Evolutionary conservation across 1,284 basidiomycete genomes (phyloP), one percentile per base, ranked within the genome.

Genomic region (Megacollybia platyphylla): DNA sequence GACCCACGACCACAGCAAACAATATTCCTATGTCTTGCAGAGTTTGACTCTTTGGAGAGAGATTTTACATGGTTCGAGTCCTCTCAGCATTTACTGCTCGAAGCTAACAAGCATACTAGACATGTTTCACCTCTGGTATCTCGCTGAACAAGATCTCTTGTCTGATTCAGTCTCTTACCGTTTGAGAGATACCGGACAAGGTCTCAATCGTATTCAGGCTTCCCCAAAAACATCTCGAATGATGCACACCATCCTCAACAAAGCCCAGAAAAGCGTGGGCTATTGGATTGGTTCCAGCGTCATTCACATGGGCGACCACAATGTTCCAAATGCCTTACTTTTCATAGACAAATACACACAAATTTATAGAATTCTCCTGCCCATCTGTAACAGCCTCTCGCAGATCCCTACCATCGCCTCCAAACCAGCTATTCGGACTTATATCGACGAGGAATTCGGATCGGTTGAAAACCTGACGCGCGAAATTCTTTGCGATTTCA

Each of bases 331-430:
- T 52, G 81, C 85, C 3, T 67, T 87, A 45, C 74, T 87, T 63
- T 87, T 87, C 35, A 48, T 50, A 70, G 78, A 88, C 68, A 88
- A 88, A 57, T 88, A 88, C 59, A 86, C 83, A 8, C 85, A 88
- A 56, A 82, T 88, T 41, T 88, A 88, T 60, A 80, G 85, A 49
- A 88, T 88, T 54, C 73, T 88, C 13, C 67, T 87, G 32, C 85
- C 85, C 3, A 82, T 88, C 46, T 86, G 81, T 62, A 87, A 80
- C 51, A 76, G 82, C 13, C 68, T 88, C 42, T 67, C 68, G 3
- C 79, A 85, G 49, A 81, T 88, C 46, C 75, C 79, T 3, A 53
- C 54, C 13, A 60, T 88, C n/a, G 63, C 68, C 9, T 62, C 71
- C 35, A 82, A 78, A 49, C 79, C 82, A 11, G 77, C 81, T 7